Conservation (phyloP, 1,284 basidiomycete species). For the Megacollybia platyphylla region DNA sequence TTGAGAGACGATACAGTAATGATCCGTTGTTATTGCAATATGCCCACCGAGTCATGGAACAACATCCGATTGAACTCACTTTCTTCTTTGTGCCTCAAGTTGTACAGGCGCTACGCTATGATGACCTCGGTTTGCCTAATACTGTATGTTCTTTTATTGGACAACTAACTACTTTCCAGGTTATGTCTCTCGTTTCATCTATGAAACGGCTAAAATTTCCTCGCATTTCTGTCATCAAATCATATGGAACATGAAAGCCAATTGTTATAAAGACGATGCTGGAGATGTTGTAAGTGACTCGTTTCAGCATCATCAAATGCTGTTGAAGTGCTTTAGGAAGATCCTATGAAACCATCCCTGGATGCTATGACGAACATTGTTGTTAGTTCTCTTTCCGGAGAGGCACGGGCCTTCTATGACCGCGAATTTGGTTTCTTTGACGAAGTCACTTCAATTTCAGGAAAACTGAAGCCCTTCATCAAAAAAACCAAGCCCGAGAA, state of each 20-base stretch:
- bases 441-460: slow-evolving; percentile 95
- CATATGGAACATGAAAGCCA: slow-evolving; percentile 99
- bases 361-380: slow-evolving; percentile 81
- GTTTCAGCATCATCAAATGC: slow-evolving; percentile 2
- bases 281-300: slow-evolving; percentile 57
- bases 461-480: slow-evolving; percentile 94
- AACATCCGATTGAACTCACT: slow-evolving; percentile 88
- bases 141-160: neutral
- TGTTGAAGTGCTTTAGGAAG: slow-evolving; percentile 40
- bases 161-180: slow-evolving; percentile 30
- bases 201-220: slow-evolving; percentile 95
- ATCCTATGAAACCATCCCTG: slow-evolving; percentile 91
- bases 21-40: slow-evolving; percentile 90
- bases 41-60: slow-evolving; percentile 89
- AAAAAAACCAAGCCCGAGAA: slow-evolving; percentile 95
- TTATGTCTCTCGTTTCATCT: slow-evolving; percentile 93
- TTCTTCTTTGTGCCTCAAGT: slow-evolving; percentile 99
- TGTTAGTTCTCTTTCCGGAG: slow-evolving; percentile 81
- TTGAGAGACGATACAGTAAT: slow-evolving; percentile 74
- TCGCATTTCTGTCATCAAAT: slow-evolving; percentile 99
- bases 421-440: slow-evolving; percentile 95
- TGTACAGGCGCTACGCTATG: slow-evolving; percentile 88
- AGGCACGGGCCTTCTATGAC: slow-evolving; percentile 86
- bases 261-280: slow-evolving; percentile 87
- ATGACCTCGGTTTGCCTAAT: slow-evolving; percentile 55